Percentiles rank a stretch among this genome's conserved stretches.
phyloP scores from a whole-genome alignment of 2,329 filamentous ascomycete genomes.

The Cadophora gregata region DNA sequence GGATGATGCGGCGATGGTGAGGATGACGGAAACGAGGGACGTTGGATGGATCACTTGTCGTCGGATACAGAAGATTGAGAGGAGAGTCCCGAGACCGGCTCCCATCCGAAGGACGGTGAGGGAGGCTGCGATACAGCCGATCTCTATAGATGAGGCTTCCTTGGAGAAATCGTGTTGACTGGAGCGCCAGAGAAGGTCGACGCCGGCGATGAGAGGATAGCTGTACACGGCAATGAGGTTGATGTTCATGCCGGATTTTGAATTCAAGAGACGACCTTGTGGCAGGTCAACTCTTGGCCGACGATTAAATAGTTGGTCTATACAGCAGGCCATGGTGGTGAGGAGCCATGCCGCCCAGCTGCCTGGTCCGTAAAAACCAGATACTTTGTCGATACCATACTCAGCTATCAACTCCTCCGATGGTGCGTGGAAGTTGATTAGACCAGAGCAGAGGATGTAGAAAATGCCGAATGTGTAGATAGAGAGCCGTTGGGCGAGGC shows the following conservation, averaged over 20 bases:
- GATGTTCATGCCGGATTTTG: neutral
- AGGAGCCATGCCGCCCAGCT: neutral
- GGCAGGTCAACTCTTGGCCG: neutral
- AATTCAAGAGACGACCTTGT: neutral
- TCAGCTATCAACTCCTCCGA: neutral
- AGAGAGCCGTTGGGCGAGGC: neutral
- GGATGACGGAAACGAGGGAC: neutral
- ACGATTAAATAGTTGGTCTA: neutral
- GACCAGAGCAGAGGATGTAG: neutral
- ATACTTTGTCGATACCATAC: neutral
- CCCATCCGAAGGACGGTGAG: neutral
- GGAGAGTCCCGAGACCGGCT: neutral
- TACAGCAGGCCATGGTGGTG: neutral
- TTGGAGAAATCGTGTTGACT: neutral
- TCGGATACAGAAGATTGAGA: neutral
- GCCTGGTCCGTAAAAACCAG: neutral
- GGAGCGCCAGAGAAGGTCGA: neutral
- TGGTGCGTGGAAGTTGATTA: neutral
- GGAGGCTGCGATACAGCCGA: neutral
- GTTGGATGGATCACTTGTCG: neutral
- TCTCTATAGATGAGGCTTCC: neutral
- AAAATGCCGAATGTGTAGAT: neutral
- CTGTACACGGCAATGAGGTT: neutral
- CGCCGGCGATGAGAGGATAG: neutral
- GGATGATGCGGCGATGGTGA: neutral